These are phyloP conservation scores for Prinsepia uniflora DNA, from an alignment of 306 rosid species.

Conservation along the genomic window DNA sequence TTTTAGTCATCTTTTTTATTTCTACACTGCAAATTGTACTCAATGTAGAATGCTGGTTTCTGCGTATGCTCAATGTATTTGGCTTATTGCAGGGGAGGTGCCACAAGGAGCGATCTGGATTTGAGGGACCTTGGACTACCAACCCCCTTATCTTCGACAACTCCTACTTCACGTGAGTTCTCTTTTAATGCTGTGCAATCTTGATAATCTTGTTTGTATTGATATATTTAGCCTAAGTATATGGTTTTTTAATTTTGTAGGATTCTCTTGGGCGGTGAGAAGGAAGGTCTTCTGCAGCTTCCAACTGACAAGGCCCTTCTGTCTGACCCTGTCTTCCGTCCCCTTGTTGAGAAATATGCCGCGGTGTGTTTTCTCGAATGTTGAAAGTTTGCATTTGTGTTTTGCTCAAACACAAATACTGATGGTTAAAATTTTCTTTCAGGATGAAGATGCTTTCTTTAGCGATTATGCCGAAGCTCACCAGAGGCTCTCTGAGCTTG, in stretches of 20 bases:
- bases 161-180: slow-evolving; percentile 70
- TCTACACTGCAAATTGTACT: neutral
- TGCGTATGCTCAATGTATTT: neutral
- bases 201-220: neutral
- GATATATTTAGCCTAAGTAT: neutral
- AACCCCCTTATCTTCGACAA: slow-evolving; percentile 91
- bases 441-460: slow-evolving; percentile 94
- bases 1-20: neutral
- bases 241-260: slow-evolving; percentile 22
- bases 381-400: neutral
- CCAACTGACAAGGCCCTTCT: slow-evolving; percentile 82
- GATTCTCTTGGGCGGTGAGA: slow-evolving; percentile 72
- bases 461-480: slow-evolving; percentile 71
- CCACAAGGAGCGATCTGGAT: slow-evolving; percentile 99
- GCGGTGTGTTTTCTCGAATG: slow-evolving; percentile 34
- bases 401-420: neutral
- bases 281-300: slow-evolving; percentile 81
- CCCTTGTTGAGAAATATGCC: slow-evolving; percentile 95
- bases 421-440: neutral
- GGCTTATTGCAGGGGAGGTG: slow-evolving; percentile 56
- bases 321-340: slow-evolving; percentile 82
- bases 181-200: neutral
- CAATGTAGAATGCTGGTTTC: neutral
- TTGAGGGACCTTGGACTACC: slow-evolving; percentile 93
- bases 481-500: slow-evolving; percentile 85